Evolutionary conservation across 2,329 filamentous ascomycete genomes (phyloP).

Genomic region (Celoporthe dispersa): DNA sequence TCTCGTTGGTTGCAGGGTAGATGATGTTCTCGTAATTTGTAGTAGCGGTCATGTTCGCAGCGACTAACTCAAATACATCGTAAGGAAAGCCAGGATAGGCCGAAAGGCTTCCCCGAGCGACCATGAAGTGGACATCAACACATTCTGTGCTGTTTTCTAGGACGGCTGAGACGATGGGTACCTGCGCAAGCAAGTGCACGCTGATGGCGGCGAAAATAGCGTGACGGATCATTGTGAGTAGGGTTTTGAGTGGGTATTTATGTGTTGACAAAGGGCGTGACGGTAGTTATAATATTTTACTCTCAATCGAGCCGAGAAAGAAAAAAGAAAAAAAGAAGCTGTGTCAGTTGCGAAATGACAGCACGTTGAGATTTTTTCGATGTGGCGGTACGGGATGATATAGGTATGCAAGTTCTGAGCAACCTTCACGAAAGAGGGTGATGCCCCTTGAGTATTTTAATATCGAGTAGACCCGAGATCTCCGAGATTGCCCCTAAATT

Average conservation of each 20-base stretch:
- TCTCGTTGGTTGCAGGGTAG: constrained; percentile 21
- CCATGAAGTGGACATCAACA: constrained; percentile 15
- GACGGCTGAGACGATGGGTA: background rate
- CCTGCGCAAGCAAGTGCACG: background rate
- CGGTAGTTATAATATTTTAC: too few species aligned
- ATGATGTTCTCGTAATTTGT: constrained; percentile 23
- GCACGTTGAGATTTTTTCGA: background rate
- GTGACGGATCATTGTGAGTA: background rate
- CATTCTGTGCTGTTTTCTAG: background rate
- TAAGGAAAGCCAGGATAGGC: constrained; percentile 10
- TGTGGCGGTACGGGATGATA: too few species aligned
- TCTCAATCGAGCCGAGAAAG: too few species aligned
- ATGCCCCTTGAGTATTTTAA: background rate
- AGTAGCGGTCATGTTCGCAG: background rate
- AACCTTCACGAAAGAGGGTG: background rate
- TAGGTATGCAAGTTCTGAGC: background rate
- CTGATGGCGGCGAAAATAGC: background rate
- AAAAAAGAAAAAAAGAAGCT: too few species aligned
- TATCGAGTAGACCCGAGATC: background rate
- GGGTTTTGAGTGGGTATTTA: background rate
- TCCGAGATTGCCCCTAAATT: background rate
- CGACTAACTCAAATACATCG: background rate
- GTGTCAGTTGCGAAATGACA: background rate
- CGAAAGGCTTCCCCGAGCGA: constrained; percentile 9
- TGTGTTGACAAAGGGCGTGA: background rate